Conservation (phyloP, 371 early-diverging fungal genomes). For the Mucor velutinosus region DNA sequence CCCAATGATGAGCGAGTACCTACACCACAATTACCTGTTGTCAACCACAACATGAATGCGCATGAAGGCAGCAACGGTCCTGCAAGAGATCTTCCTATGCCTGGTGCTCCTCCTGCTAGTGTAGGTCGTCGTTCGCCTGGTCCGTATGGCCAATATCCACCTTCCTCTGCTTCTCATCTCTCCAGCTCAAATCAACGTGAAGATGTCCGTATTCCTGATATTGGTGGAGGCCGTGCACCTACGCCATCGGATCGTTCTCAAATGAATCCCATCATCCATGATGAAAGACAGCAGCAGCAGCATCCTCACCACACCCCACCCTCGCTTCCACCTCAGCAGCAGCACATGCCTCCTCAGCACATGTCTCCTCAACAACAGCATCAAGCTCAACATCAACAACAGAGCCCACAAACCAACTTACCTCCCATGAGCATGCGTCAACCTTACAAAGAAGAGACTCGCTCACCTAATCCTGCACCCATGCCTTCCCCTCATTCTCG, state of each 20-base stretch:
- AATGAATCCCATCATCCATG: slow-evolving; percentile 53
- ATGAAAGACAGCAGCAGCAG: slow-evolving; percentile 29
- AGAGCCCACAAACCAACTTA: slow-evolving; percentile 13
- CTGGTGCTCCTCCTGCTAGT: slow-evolving; percentile 23
- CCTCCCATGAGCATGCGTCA: slow-evolving; percentile 36
- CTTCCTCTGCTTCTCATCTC: slow-evolving; percentile 1
- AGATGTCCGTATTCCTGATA: slow-evolving; percentile 51
- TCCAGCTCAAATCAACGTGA: slow-evolving; percentile 28
- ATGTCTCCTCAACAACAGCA: slow-evolving; percentile 14
- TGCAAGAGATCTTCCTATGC: slow-evolving; percentile 49
- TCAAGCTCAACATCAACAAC: slow-evolving; percentile 15
- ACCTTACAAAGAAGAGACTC: slow-evolving; percentile 19
- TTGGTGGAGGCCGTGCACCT: slow-evolving; percentile 50
- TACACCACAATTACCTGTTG: slow-evolving; percentile 34
- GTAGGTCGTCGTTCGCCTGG: slow-evolving; percentile 39
- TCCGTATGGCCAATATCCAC: slow-evolving; percentile 26
- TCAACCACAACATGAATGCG: slow-evolving; percentile 15
- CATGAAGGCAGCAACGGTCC: slow-evolving; percentile 37
- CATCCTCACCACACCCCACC: slow-evolving; percentile 17
- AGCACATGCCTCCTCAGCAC: slow-evolving; percentile 17
- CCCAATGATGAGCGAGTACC: slow-evolving; percentile 29
- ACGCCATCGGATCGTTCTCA: slow-evolving; percentile 55
- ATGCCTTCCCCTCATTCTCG: background rate
- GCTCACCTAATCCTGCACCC: slow-evolving; percentile 19
- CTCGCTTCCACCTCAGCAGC: slow-evolving; percentile 10